Conservation (phyloP, 2,329 filamentous ascomycete genomes). For the Mariannaea sp. region DNA sequence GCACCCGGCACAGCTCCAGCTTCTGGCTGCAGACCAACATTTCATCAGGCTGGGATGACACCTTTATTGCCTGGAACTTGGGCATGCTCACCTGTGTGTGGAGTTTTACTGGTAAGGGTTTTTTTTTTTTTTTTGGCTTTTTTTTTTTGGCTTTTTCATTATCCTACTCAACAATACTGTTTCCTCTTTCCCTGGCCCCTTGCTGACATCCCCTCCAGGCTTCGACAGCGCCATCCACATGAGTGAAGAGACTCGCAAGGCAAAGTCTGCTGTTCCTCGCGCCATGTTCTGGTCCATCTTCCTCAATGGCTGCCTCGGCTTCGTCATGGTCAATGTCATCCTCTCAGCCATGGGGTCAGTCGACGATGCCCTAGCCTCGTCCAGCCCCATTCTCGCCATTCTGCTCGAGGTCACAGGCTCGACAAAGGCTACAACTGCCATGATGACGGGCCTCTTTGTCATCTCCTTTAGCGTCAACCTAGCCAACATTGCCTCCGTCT, state of each 20-base stretch:
- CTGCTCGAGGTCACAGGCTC: constrained; percentile 28
- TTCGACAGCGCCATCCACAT: constrained; percentile 36
- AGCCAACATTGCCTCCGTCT: constrained; percentile 34
- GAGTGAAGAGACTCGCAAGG: constrained; percentile 35
- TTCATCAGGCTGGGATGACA: constrained; percentile 32
- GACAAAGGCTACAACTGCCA: constrained; percentile 28
- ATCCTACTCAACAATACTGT: too few relatives aligned
- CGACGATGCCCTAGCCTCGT: constrained; percentile 30
- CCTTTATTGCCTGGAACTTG: constrained; percentile 33
- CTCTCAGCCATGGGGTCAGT: constrained; percentile 35
- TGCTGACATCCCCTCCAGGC: constrained; percentile 18
- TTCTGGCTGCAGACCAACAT: constrained; percentile 32
- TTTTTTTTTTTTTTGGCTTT: too few relatives aligned
- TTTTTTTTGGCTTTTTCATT: too few relatives aligned
- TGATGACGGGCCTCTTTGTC: constrained; percentile 33
- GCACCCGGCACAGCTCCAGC: constrained; percentile 25
- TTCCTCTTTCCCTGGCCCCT: too few relatives aligned
- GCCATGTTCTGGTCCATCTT: constrained; percentile 39
- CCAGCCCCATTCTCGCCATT: constrained; percentile 34
- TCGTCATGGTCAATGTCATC: constrained; percentile 36
- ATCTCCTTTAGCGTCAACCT: constrained; percentile 35
- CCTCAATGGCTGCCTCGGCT: constrained; percentile 35
- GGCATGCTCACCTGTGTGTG: constrained; percentile 36
- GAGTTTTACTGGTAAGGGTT: constrained; percentile 36
- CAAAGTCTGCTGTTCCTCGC: constrained; percentile 32